phyloP scores from a whole-genome alignment of 1,284 basidiomycete genomes.

The Ceratobasidium sp. region DNA sequence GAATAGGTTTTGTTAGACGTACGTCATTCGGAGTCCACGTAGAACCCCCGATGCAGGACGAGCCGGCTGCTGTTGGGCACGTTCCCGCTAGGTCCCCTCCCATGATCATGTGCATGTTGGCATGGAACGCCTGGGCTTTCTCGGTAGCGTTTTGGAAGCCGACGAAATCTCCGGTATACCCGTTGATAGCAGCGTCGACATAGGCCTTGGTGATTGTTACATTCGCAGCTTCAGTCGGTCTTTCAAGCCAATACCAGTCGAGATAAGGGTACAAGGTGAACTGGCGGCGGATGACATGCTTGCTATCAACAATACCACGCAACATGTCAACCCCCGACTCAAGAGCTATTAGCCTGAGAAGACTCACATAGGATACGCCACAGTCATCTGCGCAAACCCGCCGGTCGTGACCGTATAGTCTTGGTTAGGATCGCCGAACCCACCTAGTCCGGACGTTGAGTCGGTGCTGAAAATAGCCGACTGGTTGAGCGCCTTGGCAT shows the following conservation, averaged over 20 bases:
- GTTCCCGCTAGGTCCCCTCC: constrained; percentile 42
- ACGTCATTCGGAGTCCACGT: constrained; percentile 44
- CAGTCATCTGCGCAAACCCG: constrained; percentile 31
- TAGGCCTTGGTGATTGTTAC: constrained; percentile 36
- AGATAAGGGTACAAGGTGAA: constrained; percentile 38
- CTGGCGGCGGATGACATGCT: constrained; percentile 28
- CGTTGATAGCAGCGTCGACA: constrained; percentile 42
- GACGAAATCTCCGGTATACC: constrained; percentile 38
- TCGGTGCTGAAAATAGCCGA: constrained; percentile 31
- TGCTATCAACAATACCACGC: not conserved
- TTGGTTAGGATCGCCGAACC: constrained; percentile 38
- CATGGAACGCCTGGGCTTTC: constrained; percentile 41
- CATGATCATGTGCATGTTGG: constrained; percentile 44
- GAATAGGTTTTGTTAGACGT: constrained; percentile 16
- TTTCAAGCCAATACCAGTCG: constrained; percentile 42
- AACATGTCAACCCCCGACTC: not conserved
- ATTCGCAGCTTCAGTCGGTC: constrained; percentile 40
- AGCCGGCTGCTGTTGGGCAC: constrained; percentile 37
- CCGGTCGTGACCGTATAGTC: constrained; percentile 42
- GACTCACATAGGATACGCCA: constrained; percentile 37
- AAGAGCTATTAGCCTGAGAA: not conserved
- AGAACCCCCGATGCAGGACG: constrained; percentile 37
- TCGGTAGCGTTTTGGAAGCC: constrained; percentile 45
- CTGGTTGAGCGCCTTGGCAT: constrained; percentile 17
- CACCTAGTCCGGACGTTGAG: constrained; percentile 23